Base-by-base conservation (phyloP, 1,284 basidiomycete genomes). In the Irpex sp. region DNA sequence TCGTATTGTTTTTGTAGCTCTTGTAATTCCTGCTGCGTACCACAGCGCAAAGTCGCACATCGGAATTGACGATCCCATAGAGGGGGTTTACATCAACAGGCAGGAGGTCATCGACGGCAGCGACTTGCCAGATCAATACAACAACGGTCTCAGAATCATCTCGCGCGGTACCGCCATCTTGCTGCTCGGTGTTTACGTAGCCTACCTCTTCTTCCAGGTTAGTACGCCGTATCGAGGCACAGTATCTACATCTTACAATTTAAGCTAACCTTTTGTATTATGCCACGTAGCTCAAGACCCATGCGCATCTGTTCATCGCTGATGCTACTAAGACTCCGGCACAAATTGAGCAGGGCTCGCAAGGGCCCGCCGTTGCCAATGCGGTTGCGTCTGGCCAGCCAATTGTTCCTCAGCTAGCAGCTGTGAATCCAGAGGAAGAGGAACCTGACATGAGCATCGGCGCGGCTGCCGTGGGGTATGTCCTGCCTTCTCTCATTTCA, bases 1-100 rank as follows among this genome's bases (percentile, higher is more conserved):
- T 33, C 31, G 31, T 31, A 31, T 31, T 31, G 31, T 33, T 33
- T 33, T 33, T 55, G 56, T 61, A 91, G 89, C 94, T 33, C 83
- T 97, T 49, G 90, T 95, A 65, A 90, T 97, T 63, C 94, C 94
- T n/a, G 94, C 94, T 36, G 94, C 94, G 0, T 96, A 94, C 71
- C 83, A 88, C 71, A 83, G 81, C 66, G 79, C 86, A 8, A 73
- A 77, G 59, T 64, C 65, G 8, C 69, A 69, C 54, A 49, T 2
- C 13, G 68, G 66, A 35, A 59, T 68, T 17, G 68, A 66, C 55
- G 61, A 68, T 50, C 21, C 58, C 46, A 63, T 59, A n/a, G 59
- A 63, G 15, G 61, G 57, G 21, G 58, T 63, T 9, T 43, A 61
- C 33, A 50, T 54, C 51, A 60, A 63, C 19, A 37, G 61, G 8